Base-by-base conservation (phyloP, 352 stramenopile genomes). In the Blastocystis sp. region DNA sequence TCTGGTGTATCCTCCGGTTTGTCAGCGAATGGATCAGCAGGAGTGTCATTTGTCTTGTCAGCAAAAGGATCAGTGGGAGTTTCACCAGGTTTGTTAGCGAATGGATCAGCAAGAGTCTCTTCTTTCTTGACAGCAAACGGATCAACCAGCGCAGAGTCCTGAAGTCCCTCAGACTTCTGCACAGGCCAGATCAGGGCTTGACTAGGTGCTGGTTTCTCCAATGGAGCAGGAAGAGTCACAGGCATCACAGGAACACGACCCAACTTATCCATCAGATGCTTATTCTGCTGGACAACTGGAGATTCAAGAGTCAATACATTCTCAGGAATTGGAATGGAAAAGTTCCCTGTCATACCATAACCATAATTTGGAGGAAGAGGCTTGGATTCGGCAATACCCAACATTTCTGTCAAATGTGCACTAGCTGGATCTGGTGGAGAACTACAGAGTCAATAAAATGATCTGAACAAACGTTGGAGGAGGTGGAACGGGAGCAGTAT, bases 61-160 rank as follows among this genome's bases (percentile, higher is more conserved):
- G 43, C 49, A 83, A 83, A 66, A 32, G 71, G 49, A 83, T 66
- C 51, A 42, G 24, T 63, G 14, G 19, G 51, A 21, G 27, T 21
- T 59, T 56, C 39, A 9, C 9, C 39, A 9, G 39, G 39, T 27
- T 78, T n/a, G 6, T 58, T 59, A 5, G 24, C 14, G 65, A 83
- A 83, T 1, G 71, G 71, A 65, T 83, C 71, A 0, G n/a, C 37
- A 32, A 66, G 51, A 37, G 16, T n/a, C 63, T 46, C 1, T 29
- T 78, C 52, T 21, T 65, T 37, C 71, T 83, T 63, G 1, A 54
- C 37, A 61, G 67, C 67, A 27, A 80, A 80, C 3, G 67, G 67
- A 61, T 80, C 67, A 5, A 57, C 27, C 2, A 58, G 21, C 42
- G 57, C 39, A 32, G 35, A 14, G 4, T 69, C 24, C 59, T 69